Evolutionary conservation across 2,329 filamentous ascomycete genomes (phyloP).

Genomic region (Aspergillus clavatus): DNA sequence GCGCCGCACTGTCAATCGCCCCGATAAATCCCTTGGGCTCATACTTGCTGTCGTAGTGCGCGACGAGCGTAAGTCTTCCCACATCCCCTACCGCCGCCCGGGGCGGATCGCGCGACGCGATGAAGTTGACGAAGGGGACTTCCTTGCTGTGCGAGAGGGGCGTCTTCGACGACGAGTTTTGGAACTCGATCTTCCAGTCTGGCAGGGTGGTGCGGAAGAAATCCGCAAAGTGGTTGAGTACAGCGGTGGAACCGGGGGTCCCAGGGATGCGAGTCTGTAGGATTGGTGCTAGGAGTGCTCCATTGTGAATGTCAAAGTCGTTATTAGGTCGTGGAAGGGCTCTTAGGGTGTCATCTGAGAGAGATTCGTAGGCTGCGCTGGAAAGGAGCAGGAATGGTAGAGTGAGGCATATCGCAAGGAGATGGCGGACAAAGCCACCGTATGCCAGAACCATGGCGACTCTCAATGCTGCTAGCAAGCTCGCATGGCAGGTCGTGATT

Average conservation of each 20-base stretch:
- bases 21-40: slow-evolving; percentile 82
- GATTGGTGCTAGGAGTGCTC: slow-evolving; percentile 77
- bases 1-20: slow-evolving; percentile 87
- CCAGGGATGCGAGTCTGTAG: slow-evolving; percentile 84
- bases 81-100: slow-evolving; percentile 71
- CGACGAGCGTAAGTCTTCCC: slow-evolving; percentile 76
- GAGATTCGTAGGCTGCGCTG: slow-evolving; percentile 49
- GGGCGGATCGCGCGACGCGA: slow-evolving; percentile 82
- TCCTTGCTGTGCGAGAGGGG: slow-evolving; percentile 66
- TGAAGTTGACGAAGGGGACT: slow-evolving; percentile 80
- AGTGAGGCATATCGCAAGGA: slow-evolving; percentile 24
- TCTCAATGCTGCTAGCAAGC: neutral
- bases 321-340: slow-evolving; percentile 65
- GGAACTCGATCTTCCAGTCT: slow-evolving; percentile 72
- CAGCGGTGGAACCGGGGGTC: slow-evolving; percentile 66
- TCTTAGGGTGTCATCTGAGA: slow-evolving; percentile 71
- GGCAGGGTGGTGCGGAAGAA: slow-evolving; percentile 76
- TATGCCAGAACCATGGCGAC: slow-evolving; percentile 24
- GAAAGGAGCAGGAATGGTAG: slow-evolving; percentile 21
- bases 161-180: slow-evolving; percentile 85
- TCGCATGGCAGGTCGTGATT: neutral
- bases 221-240: slow-evolving; percentile 74
- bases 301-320: slow-evolving; percentile 74
- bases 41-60: slow-evolving; percentile 88
- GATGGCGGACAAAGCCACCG: slow-evolving; percentile 23